phyloP scores from a whole-genome alignment of 306 rosid genomes.

The Phaseolus lunatus region DNA sequence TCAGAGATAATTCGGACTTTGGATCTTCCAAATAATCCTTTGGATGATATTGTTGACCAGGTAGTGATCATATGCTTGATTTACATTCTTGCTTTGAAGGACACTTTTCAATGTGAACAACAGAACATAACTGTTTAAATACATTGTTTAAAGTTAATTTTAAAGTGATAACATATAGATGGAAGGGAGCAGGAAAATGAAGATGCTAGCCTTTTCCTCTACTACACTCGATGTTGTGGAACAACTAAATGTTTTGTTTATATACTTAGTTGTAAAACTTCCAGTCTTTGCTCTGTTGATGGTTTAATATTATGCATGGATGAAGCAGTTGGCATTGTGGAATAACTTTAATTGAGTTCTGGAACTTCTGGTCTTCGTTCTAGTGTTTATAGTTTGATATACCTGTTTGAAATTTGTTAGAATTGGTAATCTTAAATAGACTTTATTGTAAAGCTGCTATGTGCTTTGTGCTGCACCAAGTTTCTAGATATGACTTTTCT shows the following conservation, averaged over 20 bases:
- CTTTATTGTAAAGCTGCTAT: too few species aligned
- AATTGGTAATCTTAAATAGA: too few species aligned
- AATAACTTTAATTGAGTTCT: background rate
- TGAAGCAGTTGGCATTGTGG: background rate
- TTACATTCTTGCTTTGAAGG: constrained; percentile 26
- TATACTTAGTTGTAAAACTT: background rate
- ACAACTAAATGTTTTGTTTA: background rate
- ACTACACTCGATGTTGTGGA: constrained; percentile 2
- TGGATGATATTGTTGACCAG: constrained; percentile 98
- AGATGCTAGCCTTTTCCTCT: constrained; percentile 28
- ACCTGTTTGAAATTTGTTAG: too few species aligned
- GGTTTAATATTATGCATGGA: background rate
- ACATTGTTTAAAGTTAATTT: background rate
- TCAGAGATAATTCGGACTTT: constrained; percentile 80
- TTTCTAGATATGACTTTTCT: too few species aligned
- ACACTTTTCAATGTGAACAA: constrained; percentile 6
- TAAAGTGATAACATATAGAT: constrained; percentile 10
- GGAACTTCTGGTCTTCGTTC: background rate
- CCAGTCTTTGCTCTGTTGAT: background rate
- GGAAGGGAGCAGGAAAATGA: background rate
- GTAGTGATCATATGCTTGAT: constrained; percentile 52
- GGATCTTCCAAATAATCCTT: constrained; percentile 96
- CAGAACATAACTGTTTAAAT: background rate
- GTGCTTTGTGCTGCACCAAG: too few species aligned
- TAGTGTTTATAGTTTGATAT: constrained; percentile 16